Percentiles rank a stretch among this genome's conserved stretches.
These are phyloP conservation scores for Colletotrichum somersetense DNA, from an alignment of 2,329 filamentous ascomycete genomes.

Conservation along the genomic window DNA sequence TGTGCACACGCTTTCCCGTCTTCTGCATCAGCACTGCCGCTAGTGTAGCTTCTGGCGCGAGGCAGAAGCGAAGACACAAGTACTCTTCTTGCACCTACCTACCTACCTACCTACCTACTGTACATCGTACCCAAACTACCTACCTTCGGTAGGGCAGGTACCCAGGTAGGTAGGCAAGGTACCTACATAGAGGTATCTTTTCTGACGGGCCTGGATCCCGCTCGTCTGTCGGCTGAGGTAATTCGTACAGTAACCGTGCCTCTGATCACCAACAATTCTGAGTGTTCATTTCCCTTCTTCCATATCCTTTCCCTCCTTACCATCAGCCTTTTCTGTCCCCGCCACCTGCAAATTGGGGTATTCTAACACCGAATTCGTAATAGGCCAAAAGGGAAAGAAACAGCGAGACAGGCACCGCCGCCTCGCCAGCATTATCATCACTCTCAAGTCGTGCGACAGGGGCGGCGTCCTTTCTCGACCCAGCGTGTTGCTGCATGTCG, in stretches of 20 bases:
- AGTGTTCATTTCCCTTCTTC: neutral
- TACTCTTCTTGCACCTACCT: slow-evolving; percentile 16
- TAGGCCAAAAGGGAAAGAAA: neutral
- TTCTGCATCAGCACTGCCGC: slow-evolving; percentile 32
- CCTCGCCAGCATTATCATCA: neutral
- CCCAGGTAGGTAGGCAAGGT: neutral
- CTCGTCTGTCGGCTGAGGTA: neutral
- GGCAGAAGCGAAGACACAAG: slow-evolving; percentile 8
- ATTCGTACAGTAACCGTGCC: neutral
- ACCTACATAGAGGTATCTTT: neutral
- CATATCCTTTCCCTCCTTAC: neutral
- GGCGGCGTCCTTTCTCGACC: slow-evolving; percentile 2
- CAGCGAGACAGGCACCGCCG: neutral
- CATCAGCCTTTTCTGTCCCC: too few species aligned
- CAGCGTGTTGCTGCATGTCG: slow-evolving; percentile 5
- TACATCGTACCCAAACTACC: too few species aligned
- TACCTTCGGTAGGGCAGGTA: too few species aligned
- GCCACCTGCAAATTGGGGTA: neutral
- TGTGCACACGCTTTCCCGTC: slow-evolving; percentile 35
- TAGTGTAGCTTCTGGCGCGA: slow-evolving; percentile 7
- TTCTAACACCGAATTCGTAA: neutral
- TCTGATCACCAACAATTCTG: neutral
- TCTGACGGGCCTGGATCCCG: neutral
- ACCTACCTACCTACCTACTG: neutral
- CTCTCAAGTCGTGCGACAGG: neutral